Conservation (phyloP, 192 early-diverging fungal genomes). For the Coemansia javaensis region DNA sequence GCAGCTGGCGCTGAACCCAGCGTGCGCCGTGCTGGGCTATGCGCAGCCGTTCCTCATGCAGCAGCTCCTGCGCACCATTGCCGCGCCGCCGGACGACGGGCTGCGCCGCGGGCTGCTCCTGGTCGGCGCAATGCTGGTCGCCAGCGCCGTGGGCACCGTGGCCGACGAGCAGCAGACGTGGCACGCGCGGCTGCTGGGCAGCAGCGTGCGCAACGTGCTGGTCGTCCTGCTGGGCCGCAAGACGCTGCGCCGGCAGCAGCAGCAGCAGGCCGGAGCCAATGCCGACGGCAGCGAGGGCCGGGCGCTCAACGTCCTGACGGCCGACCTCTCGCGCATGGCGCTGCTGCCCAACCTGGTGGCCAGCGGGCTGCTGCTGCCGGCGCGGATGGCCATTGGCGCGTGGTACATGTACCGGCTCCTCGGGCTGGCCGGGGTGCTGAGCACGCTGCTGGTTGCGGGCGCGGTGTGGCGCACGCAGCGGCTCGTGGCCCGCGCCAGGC, state of each 20-base stretch:
- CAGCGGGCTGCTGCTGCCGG: conserved; percentile 52
- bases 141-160: conserved; percentile 35
- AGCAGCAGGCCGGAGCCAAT: background rate
- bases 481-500: conserved; percentile 48
- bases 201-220: conserved; percentile 54
- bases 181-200: conserved; percentile 55
- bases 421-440: conserved; percentile 71
- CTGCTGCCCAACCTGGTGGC: conserved; percentile 48
- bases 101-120: conserved; percentile 49
- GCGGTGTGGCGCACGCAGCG: conserved; percentile 49
- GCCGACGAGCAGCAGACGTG: conserved; percentile 58
- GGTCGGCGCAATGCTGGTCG: conserved; percentile 54
- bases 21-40: conserved; percentile 32
- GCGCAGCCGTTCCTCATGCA: conserved; percentile 59
- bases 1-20: conserved; percentile 34
- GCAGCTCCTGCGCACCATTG: conserved; percentile 52
- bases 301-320: conserved; percentile 62
- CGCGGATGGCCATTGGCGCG: conserved; percentile 61
- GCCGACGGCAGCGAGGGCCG: conserved; percentile 49
- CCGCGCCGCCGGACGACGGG: conserved; percentile 14
- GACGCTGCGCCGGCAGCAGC: conserved; percentile 39
- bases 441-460: conserved; percentile 62
- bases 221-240: conserved; percentile 60
- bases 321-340: conserved; percentile 59
- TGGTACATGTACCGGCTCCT: conserved; percentile 67